phyloP scores from a whole-genome alignment of 257 asterid species.

The Forsythia viridissima region DNA sequence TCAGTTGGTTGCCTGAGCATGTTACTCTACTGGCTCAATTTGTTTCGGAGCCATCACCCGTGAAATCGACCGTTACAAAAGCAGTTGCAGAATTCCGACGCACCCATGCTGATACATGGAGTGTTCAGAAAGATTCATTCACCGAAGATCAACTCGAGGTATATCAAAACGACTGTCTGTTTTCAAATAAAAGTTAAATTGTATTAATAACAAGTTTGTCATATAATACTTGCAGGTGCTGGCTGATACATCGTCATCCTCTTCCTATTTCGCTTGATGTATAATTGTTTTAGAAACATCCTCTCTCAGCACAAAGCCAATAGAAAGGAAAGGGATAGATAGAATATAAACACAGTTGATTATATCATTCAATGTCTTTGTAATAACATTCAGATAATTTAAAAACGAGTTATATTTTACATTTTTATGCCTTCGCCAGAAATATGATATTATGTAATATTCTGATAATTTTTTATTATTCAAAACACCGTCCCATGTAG shows the following conservation, averaged over 20 bases:
- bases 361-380: not conserved
- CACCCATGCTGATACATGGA: slow-evolving; percentile 99
- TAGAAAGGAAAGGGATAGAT: slow-evolving; percentile 9
- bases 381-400: slow-evolving; percentile 11
- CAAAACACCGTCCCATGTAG: too few relatives aligned
- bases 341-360: not conserved
- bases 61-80: slow-evolving; percentile 95
- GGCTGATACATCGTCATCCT: slow-evolving; percentile 93
- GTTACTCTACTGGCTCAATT: slow-evolving; percentile 87
- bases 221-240: slow-evolving; percentile 66
- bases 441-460: not conserved
- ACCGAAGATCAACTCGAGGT: slow-evolving; percentile 99
- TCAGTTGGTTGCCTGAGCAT: slow-evolving; percentile 97
- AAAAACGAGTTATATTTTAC: slow-evolving; percentile 9
- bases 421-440: not conserved
- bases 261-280: slow-evolving; percentile 92
- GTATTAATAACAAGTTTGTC: slow-evolving; percentile 4
- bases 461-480: not conserved
- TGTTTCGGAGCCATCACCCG: slow-evolving; percentile 88
- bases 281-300: slow-evolving; percentile 10
- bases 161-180: slow-evolving; percentile 6
- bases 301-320: slow-evolving; percentile 5
- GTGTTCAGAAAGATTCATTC: slow-evolving; percentile 81
- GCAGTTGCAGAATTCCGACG: slow-evolving; percentile 98
- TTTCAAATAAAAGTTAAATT: slow-evolving; percentile 10